Evolutionary conservation across 2,329 filamentous ascomycete species (phyloP).

Genomic region (Celoporthe dispersa): DNA sequence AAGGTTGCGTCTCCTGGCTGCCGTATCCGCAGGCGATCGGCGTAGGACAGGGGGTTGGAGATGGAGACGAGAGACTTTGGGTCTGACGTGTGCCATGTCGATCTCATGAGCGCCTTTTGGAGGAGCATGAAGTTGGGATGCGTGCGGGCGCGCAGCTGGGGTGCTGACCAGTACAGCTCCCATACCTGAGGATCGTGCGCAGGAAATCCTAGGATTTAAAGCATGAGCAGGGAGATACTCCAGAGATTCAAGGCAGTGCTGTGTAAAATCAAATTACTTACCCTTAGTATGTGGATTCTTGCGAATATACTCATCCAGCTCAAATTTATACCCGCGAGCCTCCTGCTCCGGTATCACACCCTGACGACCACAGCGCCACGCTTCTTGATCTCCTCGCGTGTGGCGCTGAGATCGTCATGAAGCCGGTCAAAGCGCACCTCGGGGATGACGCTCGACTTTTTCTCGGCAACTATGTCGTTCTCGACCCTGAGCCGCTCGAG

Average conservation of each 20-base stretch:
- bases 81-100: slow-evolving; percentile 23
- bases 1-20: slow-evolving; percentile 73
- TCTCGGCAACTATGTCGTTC: slow-evolving; percentile 50
- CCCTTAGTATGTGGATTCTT: slow-evolving; percentile 60
- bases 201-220: slow-evolving; percentile 61
- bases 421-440: slow-evolving; percentile 54
- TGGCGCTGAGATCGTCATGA: slow-evolving; percentile 41
- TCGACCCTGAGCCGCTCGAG: slow-evolving; percentile 50
- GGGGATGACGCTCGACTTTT: slow-evolving; percentile 56
- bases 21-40: slow-evolving; percentile 73
- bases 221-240: not conserved
- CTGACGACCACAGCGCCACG: slow-evolving; percentile 68
- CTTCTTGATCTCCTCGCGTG: slow-evolving; percentile 58
- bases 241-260: not conserved
- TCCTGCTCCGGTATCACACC: slow-evolving; percentile 67
- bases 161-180: slow-evolving; percentile 75
- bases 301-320: slow-evolving; percentile 67
- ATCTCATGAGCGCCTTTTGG: slow-evolving; percentile 63
- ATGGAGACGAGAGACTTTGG: slow-evolving; percentile 48
- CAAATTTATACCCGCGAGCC: slow-evolving; percentile 67
- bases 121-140: slow-evolving; percentile 67
- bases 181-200: slow-evolving; percentile 70
- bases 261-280: not conserved
- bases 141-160: slow-evolving; percentile 69
- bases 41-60: slow-evolving; percentile 66